Percentiles rank a stretch among this genome's conserved stretches.
Conservation (phyloP, 2,329 filamentous ascomycete species). For the Ophiostoma quercus region DNA sequence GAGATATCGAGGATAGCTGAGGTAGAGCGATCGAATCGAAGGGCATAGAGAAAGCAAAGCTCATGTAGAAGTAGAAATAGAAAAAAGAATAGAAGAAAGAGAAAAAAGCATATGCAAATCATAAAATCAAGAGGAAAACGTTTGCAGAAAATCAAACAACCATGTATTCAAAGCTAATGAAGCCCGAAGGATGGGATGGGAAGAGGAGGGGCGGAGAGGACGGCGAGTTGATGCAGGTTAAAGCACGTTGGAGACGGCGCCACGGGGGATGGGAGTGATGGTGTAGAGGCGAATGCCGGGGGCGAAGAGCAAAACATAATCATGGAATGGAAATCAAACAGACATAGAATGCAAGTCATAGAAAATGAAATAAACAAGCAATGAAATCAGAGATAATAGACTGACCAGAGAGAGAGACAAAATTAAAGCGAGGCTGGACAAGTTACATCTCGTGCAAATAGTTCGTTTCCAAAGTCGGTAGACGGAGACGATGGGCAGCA, state of each 20-base stretch:
- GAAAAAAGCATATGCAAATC: neutral
- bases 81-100: neutral
- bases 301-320: neutral
- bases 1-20: neutral
- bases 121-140: neutral
- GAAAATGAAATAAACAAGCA: neutral
- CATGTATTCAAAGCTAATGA: no score
- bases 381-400: neutral
- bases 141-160: no score
- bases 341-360: no score
- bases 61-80: neutral
- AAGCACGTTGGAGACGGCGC: constrained; percentile 21
- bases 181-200: constrained; percentile 21
- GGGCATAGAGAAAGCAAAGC: neutral
- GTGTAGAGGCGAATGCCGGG: constrained; percentile 3
- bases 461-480: neutral
- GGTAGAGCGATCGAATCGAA: no score
- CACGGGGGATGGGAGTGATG: constrained; percentile 8
- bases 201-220: constrained; percentile 1
- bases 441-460: neutral
- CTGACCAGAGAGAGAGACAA: neutral
- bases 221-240: constrained; percentile 15
- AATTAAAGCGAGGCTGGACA: constrained; percentile 7
- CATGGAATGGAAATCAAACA: no score
- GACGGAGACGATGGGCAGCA: constrained; percentile 3